A percentile compares a stretch with the other conserved stretches of the same genome.
These are phyloP conservation scores for Apium graveolens DNA, from an alignment of 129 eudicot genomes.

Conservation along the genomic window DNA sequence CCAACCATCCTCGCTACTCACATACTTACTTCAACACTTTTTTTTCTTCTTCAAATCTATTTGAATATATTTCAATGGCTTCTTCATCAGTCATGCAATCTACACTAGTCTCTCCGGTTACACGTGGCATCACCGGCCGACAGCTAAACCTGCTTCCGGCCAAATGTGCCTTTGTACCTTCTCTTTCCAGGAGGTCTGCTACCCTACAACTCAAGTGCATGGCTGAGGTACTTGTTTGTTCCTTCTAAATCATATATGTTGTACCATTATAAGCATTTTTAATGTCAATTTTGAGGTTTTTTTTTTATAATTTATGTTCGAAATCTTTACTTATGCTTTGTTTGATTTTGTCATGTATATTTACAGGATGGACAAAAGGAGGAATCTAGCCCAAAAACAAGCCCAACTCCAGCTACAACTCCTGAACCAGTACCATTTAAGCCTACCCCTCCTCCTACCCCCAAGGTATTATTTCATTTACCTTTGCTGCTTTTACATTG, in stretches of 20 bases:
- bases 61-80: constrained; percentile 20
- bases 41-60: too few relatives aligned
- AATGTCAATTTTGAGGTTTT: too few relatives aligned
- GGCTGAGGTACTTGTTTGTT: constrained; percentile 18
- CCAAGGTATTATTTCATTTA: constrained; percentile 12
- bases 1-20: too few relatives aligned
- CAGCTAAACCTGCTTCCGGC: constrained; percentile 3
- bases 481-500: too few relatives aligned
- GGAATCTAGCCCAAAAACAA: neutral
- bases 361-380: constrained; percentile 18
- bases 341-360: constrained; percentile 13
- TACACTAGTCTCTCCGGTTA: constrained; percentile 10
- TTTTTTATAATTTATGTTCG: too few relatives aligned
- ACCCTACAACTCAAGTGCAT: constrained; percentile 28
- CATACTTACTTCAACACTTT: too few relatives aligned
- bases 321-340: constrained; percentile 1
- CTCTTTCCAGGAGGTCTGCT: constrained; percentile 16
- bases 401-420: constrained; percentile 3
- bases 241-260: too few relatives aligned
- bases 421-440: constrained; percentile 4
- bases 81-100: constrained; percentile 30
- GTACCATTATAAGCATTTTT: too few relatives aligned
- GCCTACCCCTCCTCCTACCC: constrained; percentile 16
- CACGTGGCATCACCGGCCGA: constrained; percentile 8
- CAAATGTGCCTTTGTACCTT: constrained; percentile 2